Evolutionary conservation across 179 eudicot species (phyloP).

Genomic region (Actinidia arguta): DNA sequence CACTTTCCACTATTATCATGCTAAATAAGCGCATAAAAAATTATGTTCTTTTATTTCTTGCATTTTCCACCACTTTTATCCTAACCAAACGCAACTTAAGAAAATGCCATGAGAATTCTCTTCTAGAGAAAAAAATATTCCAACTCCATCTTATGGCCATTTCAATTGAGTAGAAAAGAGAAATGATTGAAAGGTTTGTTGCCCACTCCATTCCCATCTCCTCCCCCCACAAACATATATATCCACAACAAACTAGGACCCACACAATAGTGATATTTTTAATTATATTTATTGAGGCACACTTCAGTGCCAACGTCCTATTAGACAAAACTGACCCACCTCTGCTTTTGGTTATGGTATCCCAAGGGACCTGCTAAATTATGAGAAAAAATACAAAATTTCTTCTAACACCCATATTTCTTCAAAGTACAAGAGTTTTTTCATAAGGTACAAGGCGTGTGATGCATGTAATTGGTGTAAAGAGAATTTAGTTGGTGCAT

Average conservation of each 20-base stretch:
- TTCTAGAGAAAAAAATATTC: not conserved
- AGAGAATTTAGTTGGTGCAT: too few relatives aligned
- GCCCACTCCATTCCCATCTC: not conserved
- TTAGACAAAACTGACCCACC: constrained; percentile 7
- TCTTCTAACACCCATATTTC: too few relatives aligned
- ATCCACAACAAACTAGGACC: constrained; percentile 14
- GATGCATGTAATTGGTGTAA: too few relatives aligned
- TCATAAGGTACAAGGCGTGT: too few relatives aligned
- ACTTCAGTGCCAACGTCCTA: not conserved
- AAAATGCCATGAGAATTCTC: not conserved
- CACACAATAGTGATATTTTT: not conserved
- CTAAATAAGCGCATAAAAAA: too few relatives aligned
- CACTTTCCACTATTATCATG: too few relatives aligned
- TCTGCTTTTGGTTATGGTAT: constrained; percentile 7
- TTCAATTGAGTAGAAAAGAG: constrained; percentile 17
- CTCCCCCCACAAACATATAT: not conserved
- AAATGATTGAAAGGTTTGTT: constrained; percentile 6
- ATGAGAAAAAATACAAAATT: too few relatives aligned
- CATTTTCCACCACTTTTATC: too few relatives aligned
- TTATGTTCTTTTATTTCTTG: too few relatives aligned
- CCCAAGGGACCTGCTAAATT: not conserved
- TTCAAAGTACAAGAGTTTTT: too few relatives aligned
- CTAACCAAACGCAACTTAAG: not conserved
- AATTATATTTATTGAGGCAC: not conserved
- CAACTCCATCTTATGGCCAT: constrained; percentile 11